Evolutionary conservation across 768 basidiomycete genomes (phyloP).

Genomic region (Daedaleopsis sinensis): DNA sequence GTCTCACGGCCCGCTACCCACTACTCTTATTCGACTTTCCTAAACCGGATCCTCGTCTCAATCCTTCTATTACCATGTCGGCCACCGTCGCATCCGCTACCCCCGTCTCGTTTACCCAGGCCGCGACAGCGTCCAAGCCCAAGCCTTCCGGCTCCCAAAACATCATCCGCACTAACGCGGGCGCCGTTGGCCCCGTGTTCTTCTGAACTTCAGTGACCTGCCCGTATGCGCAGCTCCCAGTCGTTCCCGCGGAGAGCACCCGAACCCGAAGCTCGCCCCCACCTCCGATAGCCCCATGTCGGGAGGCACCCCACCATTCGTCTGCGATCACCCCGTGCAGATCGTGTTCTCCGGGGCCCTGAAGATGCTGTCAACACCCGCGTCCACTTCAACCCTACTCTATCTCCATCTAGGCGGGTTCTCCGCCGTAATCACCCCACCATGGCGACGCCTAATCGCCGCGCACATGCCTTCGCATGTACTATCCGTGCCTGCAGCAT

Average conservation of each 20-base stretch:
- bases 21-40: background rate
- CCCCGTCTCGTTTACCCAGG: slow-evolving; percentile 17
- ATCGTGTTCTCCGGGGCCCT: background rate
- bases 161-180: slow-evolving; percentile 26
- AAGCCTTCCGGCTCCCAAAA: slow-evolving; percentile 22
- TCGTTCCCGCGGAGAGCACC: no score
- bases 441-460: background rate
- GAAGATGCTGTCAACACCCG: background rate
- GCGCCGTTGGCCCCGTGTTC: slow-evolving; percentile 27
- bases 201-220: slow-evolving; percentile 16
- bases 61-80: slow-evolving; percentile 10
- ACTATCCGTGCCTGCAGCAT: no score
- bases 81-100: slow-evolving; percentile 9
- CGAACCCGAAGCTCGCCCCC: no score
- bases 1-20: background rate
- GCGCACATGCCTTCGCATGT: no score
- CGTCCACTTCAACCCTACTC: no score
- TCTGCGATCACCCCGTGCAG: background rate
- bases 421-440: background rate
- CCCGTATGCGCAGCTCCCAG: no score
- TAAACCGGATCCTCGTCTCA: background rate
- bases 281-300: no score
- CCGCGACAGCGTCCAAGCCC: slow-evolving; percentile 12
- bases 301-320: background rate
- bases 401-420: background rate